Evolutionary conservation across 345 rosid genomes (phyloP), one percentile per base, ranked within the genome.

Genomic region (Aquilaria malaccensis): DNA sequence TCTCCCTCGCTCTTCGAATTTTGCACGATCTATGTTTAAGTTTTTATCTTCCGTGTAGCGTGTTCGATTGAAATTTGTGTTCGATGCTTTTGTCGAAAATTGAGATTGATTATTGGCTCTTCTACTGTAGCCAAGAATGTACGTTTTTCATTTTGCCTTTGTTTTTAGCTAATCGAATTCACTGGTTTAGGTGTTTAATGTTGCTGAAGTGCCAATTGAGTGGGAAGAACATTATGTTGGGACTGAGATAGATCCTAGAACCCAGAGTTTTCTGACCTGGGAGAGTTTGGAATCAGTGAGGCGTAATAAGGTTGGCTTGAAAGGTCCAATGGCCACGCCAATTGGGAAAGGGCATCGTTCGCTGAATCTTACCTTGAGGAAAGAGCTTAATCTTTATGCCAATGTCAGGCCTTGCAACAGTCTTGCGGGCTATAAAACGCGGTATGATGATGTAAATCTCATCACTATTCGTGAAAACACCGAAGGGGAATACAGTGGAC

Each of bases 311-410:
- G 95, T 95, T 15, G 99, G 99, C 43, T 80, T 95, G 78, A 95
- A 95, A 85, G 99, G 99, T 37, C 98, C 99, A 50, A 95, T 95
- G 98, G 99, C 99, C 2, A 95, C 99, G 13, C 98, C 99, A 14
- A 91, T 95, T 68, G 99, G 99, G 50, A 95, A 95, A 74, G 99
- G 99, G 56, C 99, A 95, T 69, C 88, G 99, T 55, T 95, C 99
- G 55, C 71, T 95, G 86, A 95, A 91, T 54, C 77, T 91, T 58
- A 91, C 98, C 52, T 79, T 91, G 43, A 82, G 99, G 84, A 95
- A 95, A 76, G 99, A 95, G 57, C 91, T 95, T 65, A 91, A 95
- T 71, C 71, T 95, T 61, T 91, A 88, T 63, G 98, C 99, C 68
- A 91, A 95, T 71, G 98, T 95, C 43, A 83, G 99, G 80, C 99